Evolutionary conservation across 257 asterid species (phyloP), one percentile per base, ranked within the genome.

Genomic region (Pogostemon cablin): DNA sequence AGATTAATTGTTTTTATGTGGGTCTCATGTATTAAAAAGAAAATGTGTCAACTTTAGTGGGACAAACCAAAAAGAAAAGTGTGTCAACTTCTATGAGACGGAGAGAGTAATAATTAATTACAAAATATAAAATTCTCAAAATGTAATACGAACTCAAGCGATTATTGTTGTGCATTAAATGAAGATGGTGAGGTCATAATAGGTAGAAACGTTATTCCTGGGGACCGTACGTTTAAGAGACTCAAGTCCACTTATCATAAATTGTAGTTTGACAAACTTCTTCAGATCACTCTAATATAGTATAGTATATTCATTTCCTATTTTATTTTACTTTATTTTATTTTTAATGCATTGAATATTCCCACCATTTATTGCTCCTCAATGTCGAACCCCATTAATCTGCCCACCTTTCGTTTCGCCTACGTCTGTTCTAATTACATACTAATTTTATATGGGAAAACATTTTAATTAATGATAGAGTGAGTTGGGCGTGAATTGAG

Each of bases 201-300:
- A 42, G 43, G 32, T 25, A 39, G 63, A 65, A 1, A 56, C 79
- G 44, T 65, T 49, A 47, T 32, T 34, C 62, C 68, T 34, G 32
- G 32, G 17, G 15, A 38, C 82, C 84, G 83, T 83, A 83, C 87
- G 35, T 83, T 77, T 67, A 17, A 43, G 25, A 65, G 67, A 67
- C 82, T n/a, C 5, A 47, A 77, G 73, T 77, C 87, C 63, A 74
- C 84, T 80, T 82, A 74, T 82, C 84, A 82, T 77, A 74, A 82
- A 79, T 82, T 71, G 44, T 9, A 10, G 59, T 58, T 76, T 77
- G 80, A 82, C 75, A 73, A 46, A 68, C 41, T 7, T 15, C 17
- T 46, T 15, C 42, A 10, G 25, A 25, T 25, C 32, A 25, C 32
- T 25, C 32, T 25, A 25, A 25, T 25, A 25, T 1, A 1, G 32